Evolutionary conservation across 164 flowering plant species (phyloP), one percentile per base, ranked within the genome.

Genomic region (Aristolochia californica): DNA sequence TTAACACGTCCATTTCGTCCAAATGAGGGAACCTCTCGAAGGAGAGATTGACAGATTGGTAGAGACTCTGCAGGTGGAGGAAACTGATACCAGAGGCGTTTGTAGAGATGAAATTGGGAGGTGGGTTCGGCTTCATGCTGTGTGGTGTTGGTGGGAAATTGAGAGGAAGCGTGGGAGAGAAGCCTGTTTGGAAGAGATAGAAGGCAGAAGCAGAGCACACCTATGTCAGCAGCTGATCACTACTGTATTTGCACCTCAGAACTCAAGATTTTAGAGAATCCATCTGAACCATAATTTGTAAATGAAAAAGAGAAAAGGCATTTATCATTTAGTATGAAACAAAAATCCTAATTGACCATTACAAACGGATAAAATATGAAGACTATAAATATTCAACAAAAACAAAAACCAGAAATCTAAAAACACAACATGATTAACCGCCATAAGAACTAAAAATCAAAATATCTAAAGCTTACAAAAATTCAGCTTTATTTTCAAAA

Each of bases 51-150:
- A 62, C 16, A 20, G 77, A 66, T 40, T 5, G 43, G 52, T 69
- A 66, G 50, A 73, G 66, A 27, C 61, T 27, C 40, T 34, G 61
- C 21, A 72, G 65, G 22, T 72, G 68, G 25, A 17, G 60, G 26
- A 63, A 71, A 17, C 69, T 66, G 47, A 72, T 20, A 44, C 65
- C 62, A 48, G 72, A 68, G 16, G 70, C 70, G 51, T 68, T 66
- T n/a, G 75, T 66, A 50, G 75, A 72, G 68, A 66, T 55, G 65
- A 72, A 68, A 25, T 63, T 27, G 48, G 68, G 66, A 9, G 70
- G 70, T 48, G 47, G 51, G 38, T 14, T 17, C 43, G 25, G 40
- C 23, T 43, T 26, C 11, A 5, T 27, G 14, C 12, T 12, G 40
- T 34, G 40, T 9, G 40, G 40, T 34, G 55, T 18, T n/a, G 57